phyloP scores from a whole-genome alignment of 2,329 filamentous ascomycete genomes.

The Clarireedia monteithiana region DNA sequence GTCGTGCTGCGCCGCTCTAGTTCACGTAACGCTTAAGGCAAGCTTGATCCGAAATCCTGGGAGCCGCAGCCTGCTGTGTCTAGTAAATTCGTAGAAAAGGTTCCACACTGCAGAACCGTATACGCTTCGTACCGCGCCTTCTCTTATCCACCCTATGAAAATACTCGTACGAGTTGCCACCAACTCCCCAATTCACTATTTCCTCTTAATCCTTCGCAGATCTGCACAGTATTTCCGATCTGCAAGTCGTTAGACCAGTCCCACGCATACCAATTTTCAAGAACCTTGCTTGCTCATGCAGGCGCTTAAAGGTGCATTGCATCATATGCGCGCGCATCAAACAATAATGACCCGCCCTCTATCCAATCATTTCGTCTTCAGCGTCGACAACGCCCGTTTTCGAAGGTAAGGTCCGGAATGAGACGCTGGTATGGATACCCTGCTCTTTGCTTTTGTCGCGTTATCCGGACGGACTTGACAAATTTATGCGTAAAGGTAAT shows the following conservation, averaged over 20 bases:
- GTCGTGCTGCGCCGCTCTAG: conserved; percentile 7
- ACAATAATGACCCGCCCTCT: not conserved
- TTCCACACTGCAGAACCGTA: not conserved
- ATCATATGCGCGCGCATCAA: conserved; percentile 10
- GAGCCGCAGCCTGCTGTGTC: conserved; percentile 7
- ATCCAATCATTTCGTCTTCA: not conserved
- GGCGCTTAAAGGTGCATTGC: conserved; percentile 12
- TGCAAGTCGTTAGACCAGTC: not conserved
- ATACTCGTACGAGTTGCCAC: not conserved
- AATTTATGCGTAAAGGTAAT: not conserved
- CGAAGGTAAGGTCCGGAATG: not conserved
- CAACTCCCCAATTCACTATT: not conserved
- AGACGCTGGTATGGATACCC: not conserved
- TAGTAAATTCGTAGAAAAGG: not conserved
- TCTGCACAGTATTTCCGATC: not conserved
- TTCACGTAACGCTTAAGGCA: conserved; percentile 4
- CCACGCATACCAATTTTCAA: not conserved
- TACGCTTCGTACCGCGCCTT: conserved; percentile 4
- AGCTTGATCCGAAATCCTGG: conserved; percentile 10
- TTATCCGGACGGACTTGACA: not conserved
- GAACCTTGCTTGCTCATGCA: conserved; percentile 2
- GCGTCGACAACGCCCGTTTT: not conserved
- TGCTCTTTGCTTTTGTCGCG: conserved; percentile 1
- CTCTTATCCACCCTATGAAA: conserved; percentile 1
- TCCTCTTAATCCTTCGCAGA: not conserved